phyloP scores from a whole-genome alignment of 2,329 filamentous ascomycete species.

The Aphanocladium album region DNA sequence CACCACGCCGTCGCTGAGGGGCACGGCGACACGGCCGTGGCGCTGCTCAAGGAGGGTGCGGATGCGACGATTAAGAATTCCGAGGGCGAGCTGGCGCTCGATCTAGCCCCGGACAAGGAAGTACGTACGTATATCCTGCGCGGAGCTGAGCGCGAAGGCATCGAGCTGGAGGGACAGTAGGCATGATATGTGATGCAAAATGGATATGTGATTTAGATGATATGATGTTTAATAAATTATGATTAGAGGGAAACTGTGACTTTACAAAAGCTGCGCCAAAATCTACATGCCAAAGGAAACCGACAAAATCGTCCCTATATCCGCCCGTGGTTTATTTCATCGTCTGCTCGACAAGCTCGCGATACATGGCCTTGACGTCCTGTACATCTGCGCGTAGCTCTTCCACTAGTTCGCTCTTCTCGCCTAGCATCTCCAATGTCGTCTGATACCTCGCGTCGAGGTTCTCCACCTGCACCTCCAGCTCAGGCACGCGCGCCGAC shows the following conservation, averaged over 20 bases:
- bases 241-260: background rate
- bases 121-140: constrained; percentile 68
- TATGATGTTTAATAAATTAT: constrained; percentile 7
- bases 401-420: constrained; percentile 93
- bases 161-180: constrained; percentile 46
- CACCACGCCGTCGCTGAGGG: constrained; percentile 82
- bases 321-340: constrained; percentile 46
- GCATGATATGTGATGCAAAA: background rate
- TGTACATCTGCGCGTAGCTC: constrained; percentile 83
- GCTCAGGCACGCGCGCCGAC: constrained; percentile 52
- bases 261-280: background rate
- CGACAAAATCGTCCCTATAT: background rate
- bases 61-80: constrained; percentile 72
- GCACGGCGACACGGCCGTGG: constrained; percentile 75
- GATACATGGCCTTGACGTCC: constrained; percentile 95
- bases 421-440: constrained; percentile 87
- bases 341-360: constrained; percentile 82
- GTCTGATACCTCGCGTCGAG: constrained; percentile 80
- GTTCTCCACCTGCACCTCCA: constrained; percentile 64
- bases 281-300: background rate
- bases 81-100: constrained; percentile 67
- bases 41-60: constrained; percentile 77
- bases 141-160: constrained; percentile 77
- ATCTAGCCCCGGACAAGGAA: constrained; percentile 81
- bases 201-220: background rate